Evolutionary conservation across 768 basidiomycete species (phyloP).

Genomic region (Baorangia bicolor): DNA sequence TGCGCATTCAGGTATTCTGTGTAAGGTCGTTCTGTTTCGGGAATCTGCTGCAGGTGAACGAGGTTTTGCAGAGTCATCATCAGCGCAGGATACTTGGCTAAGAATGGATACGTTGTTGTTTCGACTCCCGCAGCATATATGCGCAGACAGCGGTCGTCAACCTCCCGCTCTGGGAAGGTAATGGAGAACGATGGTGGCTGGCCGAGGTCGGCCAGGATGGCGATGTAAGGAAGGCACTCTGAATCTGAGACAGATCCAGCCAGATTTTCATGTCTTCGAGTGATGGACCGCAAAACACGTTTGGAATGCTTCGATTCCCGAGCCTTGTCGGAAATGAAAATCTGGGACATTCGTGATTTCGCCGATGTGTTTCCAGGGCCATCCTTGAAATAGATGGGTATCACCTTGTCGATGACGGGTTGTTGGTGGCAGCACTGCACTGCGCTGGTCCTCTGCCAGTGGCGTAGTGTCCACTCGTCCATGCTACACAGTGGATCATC

Average conservation of each 20-base stretch:
- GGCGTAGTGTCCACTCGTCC: constrained; percentile 7
- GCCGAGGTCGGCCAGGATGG: constrained; percentile 11
- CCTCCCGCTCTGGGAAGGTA: neutral
- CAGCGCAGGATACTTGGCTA: neutral
- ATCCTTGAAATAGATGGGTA: constrained; percentile 13
- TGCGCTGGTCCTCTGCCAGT: constrained; percentile 16
- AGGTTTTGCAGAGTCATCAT: neutral
- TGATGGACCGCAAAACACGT: neutral
- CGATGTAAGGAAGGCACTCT: constrained; percentile 7
- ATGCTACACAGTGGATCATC: neutral
- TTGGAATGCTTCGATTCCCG: neutral
- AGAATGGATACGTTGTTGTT: constrained; percentile 2
- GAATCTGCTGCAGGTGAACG: neutral
- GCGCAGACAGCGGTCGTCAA: constrained; percentile 3
- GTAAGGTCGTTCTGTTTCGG: neutral
- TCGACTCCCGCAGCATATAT: constrained; percentile 2
- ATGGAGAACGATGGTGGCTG: neutral
- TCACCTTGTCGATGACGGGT: constrained; percentile 11
- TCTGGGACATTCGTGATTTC: constrained; percentile 8
- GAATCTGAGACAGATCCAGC: neutral
- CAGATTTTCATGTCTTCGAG: neutral
- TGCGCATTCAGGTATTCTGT: neutral
- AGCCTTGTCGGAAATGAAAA: constrained; percentile 20
- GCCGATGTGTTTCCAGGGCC: too few species aligned
- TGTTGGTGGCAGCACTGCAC: constrained; percentile 17